A percentile compares a stretch with the other conserved stretches of the same genome.
Conservation (phyloP, 768 basidiomycete species). For the Ephemerocybe angulata region DNA sequence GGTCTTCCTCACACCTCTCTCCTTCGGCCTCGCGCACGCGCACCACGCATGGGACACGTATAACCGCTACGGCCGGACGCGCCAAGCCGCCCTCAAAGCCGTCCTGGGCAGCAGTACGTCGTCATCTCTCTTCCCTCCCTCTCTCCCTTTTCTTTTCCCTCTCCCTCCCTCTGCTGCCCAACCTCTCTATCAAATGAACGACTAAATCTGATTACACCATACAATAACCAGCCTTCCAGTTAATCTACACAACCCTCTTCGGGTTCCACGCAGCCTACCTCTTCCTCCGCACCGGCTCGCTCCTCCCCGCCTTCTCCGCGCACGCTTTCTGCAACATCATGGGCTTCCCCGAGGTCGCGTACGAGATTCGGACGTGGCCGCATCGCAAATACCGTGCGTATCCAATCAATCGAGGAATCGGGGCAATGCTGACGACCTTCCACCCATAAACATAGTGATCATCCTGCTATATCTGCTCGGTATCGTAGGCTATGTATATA, state of each 20-base stretch:
- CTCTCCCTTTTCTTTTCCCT: not conserved
- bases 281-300: conserved; percentile 80
- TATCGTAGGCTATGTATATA: too few relatives aligned
- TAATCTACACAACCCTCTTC: conserved; percentile 88
- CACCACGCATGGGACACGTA: conserved; percentile 92
- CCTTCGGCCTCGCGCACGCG: conserved; percentile 87
- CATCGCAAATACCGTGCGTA: too few relatives aligned
- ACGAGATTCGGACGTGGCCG: conserved; percentile 55
- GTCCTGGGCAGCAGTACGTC: conserved; percentile 51
- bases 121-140: not conserved
- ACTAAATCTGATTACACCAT: not conserved
- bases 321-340: conserved; percentile 95
- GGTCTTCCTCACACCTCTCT: conserved; percentile 78
- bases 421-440: too few relatives aligned
- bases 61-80: conserved; percentile 70
- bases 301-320: conserved; percentile 71
- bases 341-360: conserved; percentile 72
- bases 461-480: too few relatives aligned
- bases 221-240: conserved; percentile 66
- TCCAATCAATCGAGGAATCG: too few relatives aligned
- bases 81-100: conserved; percentile 60
- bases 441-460: too few relatives aligned
- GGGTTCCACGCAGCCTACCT: conserved; percentile 85
- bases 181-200: too few relatives aligned
- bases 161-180: not conserved